phyloP scores from a whole-genome alignment of 495 filamentous ascomycete species.

The Amniculicola lignicola region DNA sequence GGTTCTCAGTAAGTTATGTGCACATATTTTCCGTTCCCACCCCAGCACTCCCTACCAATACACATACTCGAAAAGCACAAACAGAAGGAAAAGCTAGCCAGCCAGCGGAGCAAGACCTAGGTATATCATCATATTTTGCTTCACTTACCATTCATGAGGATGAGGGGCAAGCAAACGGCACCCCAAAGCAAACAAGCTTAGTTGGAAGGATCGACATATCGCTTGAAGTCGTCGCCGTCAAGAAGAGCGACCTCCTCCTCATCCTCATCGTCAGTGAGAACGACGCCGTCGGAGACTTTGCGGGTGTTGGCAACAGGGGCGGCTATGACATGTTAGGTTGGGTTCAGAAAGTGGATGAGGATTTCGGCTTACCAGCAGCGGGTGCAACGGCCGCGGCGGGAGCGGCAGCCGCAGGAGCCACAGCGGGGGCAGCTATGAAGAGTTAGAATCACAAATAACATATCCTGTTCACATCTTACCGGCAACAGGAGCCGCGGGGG shows the following conservation, averaged over 20 bases:
- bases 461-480: background rate
- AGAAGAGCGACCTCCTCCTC: slow-evolving; percentile 20
- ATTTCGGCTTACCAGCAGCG: slow-evolving; percentile 3
- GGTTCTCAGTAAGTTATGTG: too few relatives aligned
- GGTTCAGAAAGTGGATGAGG: background rate
- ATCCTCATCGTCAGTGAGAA: slow-evolving; percentile 19
- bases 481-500: slow-evolving; percentile 3
- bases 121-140: too few relatives aligned
- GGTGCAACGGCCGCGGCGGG: slow-evolving; percentile 1
- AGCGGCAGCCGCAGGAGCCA: slow-evolving; percentile 1
- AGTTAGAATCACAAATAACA: background rate
- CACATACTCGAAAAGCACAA: too few relatives aligned
- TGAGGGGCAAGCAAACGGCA: too few relatives aligned
- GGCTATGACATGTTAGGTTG: background rate
- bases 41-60: too few relatives aligned
- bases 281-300: background rate
- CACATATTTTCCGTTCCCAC: too few relatives aligned
- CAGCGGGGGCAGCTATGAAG: slow-evolving; percentile 1
- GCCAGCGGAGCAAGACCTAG: too few relatives aligned
- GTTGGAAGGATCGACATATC: slow-evolving; percentile 4
- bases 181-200: too few relatives aligned
- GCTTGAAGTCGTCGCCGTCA: background rate
- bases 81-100: too few relatives aligned
- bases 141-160: too few relatives aligned
- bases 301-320: background rate